Percentiles rank a stretch among this genome's conserved stretches.
Evolutionary conservation across 2,329 filamentous ascomycete species (phyloP).

Genomic region (Diaporthe australafricana): DNA sequence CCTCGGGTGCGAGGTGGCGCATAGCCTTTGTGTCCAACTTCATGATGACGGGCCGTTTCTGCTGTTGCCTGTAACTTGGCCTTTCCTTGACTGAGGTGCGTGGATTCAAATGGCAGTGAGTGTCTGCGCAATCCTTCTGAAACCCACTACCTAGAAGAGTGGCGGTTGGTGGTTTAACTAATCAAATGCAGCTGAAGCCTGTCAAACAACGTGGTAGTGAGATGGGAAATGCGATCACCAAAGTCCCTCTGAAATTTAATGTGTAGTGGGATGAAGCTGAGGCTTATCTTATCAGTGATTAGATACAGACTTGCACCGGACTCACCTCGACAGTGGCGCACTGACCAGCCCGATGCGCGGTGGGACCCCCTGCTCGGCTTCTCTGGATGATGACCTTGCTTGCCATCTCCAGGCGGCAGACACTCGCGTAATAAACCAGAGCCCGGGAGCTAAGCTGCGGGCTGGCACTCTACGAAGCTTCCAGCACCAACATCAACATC

Average conservation of each 20-base stretch:
- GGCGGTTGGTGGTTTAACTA: not conserved
- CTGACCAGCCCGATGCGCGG: slow-evolving; percentile 13
- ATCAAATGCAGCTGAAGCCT: not conserved
- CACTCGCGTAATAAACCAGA: slow-evolving; percentile 48
- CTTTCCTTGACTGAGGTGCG: not conserved
- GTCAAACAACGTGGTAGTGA: not conserved
- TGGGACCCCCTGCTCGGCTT: slow-evolving; percentile 21
- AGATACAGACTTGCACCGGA: slow-evolving; percentile 9
- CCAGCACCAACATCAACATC: slow-evolving; percentile 38
- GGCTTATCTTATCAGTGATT: slow-evolving; percentile 37
- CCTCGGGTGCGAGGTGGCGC: slow-evolving; percentile 90
- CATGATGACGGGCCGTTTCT: slow-evolving; percentile 65
- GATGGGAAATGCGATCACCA: not conserved
- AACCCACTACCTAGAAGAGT: too few relatives aligned
- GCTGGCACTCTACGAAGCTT: slow-evolving; percentile 38
- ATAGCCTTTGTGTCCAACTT: slow-evolving; percentile 95
- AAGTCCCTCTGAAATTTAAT: slow-evolving; percentile 35
- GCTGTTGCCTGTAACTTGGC: not conserved
- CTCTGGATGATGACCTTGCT: slow-evolving; percentile 32
- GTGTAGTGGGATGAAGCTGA: slow-evolving; percentile 24
- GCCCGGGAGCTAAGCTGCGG: slow-evolving; percentile 38
- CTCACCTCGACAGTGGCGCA: not conserved
- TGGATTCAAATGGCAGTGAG: too few relatives aligned
- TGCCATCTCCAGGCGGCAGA: slow-evolving; percentile 48
- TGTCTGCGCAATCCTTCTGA: not conserved